Conservation (phyloP, 768 basidiomycete species). For the Cyclocybe cylindracea region DNA sequence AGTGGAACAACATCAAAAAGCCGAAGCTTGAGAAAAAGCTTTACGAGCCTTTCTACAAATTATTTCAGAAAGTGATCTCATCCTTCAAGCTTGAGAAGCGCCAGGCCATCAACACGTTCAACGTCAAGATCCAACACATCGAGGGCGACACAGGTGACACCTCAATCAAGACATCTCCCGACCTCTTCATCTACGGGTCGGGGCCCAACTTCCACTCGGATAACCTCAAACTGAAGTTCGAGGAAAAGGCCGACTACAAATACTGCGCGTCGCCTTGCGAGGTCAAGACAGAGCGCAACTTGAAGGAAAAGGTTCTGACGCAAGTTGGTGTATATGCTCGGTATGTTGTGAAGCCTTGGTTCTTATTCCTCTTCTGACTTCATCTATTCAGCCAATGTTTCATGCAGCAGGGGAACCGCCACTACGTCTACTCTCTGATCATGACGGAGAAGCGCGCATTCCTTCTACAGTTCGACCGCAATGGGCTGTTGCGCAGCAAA, state of each 20-base stretch:
- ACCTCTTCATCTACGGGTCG: background rate
- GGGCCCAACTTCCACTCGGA: conserved; percentile 1
- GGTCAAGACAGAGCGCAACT: background rate
- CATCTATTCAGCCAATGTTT: conserved; percentile 14
- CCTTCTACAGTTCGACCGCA: conserved; percentile 20
- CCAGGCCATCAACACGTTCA: too few relatives aligned
- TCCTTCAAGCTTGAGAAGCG: too few relatives aligned
- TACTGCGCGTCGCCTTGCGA: conserved; percentile 6
- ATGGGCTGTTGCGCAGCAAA: conserved; percentile 11
- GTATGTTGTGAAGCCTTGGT: background rate
- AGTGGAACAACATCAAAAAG: too few relatives aligned
- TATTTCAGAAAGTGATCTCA: too few relatives aligned
- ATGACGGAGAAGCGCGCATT: conserved; percentile 10
- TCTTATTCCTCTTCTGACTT: background rate
- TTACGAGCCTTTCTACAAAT: too few relatives aligned
- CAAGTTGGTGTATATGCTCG: conserved; percentile 19
- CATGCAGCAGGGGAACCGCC: conserved; percentile 19
- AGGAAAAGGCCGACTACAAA: background rate
- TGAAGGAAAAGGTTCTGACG: background rate
- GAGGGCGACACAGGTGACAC: too few relatives aligned
- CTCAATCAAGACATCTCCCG: too few relatives aligned
- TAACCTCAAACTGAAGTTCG: too few relatives aligned
- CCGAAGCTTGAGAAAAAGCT: too few relatives aligned
- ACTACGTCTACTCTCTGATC: conserved; percentile 17
- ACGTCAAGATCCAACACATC: too few relatives aligned